Evolutionary conservation across 257 asterid species (phyloP), one percentile per base, ranked within the genome.

Genomic region (Handroanthus guayacan): DNA sequence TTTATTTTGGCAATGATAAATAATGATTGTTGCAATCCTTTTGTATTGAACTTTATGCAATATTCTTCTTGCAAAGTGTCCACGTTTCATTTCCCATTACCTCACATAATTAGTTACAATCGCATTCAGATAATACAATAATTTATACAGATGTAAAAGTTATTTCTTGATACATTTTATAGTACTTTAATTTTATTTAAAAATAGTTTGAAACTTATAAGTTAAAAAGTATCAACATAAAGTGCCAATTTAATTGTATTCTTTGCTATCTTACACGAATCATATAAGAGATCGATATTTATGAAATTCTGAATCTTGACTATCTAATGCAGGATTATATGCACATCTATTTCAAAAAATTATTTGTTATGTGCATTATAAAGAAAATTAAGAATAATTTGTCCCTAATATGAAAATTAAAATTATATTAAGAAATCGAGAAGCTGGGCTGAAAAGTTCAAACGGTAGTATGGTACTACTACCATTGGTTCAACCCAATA

Each of bases 371-470:
- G n/a, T n/a, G n/a, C n/a, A n/a, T 13, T 12, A 62, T 62, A 11
- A 62, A 4, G n/a, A 3, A 3, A 62, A 37, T 62, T 14, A 63
- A 63, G 69, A 37, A n/a, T 39, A 39, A 1, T 67, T 67, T 5
- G 6, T 18, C 47, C 72, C n/a, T 31, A 44, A 45, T 44, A 18
- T 45, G 47, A 10, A 20, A 67, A 18, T 18, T 3, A 8, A 63
- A 44, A 34, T 36, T 65, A 60, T 17, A 8, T 31, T 13, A 8
- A 0, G 54, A 48, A 62, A 62, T 65, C 14, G 64, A 17, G 38
- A 16, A 57, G 20, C 13, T 69, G 76, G 72, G 81, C 76, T 52
- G 25, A 6, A 61, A 7, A 55, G 14, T 31, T 18, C 1, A 10
- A 75, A 12, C 43, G 3, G 3, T 4, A 50, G 39, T 36, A 16